Evolutionary conservation across 1,139 yeast species (phyloP), one percentile per base, ranked within the genome.

Genomic region (Saccharomycopsis hybrid): DNA sequence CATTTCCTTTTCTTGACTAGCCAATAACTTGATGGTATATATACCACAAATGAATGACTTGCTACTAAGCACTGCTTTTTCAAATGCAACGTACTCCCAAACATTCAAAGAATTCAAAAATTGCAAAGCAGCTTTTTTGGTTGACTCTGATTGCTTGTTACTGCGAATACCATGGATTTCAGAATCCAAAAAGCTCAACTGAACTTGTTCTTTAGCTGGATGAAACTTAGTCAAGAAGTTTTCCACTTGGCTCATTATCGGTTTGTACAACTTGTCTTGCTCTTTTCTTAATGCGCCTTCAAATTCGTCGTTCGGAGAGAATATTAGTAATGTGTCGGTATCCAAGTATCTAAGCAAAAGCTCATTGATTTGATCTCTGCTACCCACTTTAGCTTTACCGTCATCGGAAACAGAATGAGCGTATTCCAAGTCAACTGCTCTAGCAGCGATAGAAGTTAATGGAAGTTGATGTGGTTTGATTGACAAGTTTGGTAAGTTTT

Each of bases 321-420:
- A 85, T 7, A 90, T 88, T 47, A 92, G 73, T 58, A 95, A 71
- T 1, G 97, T 89, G 64, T 92, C 98, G 1, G 98, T 92, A 62
- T 92, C 98, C 51, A 94, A 71, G 62, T 89, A 92, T 52, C 92
- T 80, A 59, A 90, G 69, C 56, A 92, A 63, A 55, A 75, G 74
- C 47, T 70, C 62, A 55, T 77, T 75, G 39, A 85, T 76, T 78
- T 4, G 73, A 74, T 46, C 78, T 67, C 56, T 72, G 61, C 32
- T 37, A 4, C 46, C 46, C 11, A 35, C 62, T 76, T 7, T 89
- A 87, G 39, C 76, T 1, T 65, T 62, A 3, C 55, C 58, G 1
- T 55, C 54, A 8, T 58, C 55, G 27, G 58, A 52, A 13, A 58
- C 64, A 28, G 64, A 67, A 25, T 67, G 64, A 1, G 72, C 64